A percentile compares a stretch with the other conserved stretches of the same genome.
phyloP scores from a whole-genome alignment of 768 basidiomycete genomes.

The Russula griseocarnosa region DNA sequence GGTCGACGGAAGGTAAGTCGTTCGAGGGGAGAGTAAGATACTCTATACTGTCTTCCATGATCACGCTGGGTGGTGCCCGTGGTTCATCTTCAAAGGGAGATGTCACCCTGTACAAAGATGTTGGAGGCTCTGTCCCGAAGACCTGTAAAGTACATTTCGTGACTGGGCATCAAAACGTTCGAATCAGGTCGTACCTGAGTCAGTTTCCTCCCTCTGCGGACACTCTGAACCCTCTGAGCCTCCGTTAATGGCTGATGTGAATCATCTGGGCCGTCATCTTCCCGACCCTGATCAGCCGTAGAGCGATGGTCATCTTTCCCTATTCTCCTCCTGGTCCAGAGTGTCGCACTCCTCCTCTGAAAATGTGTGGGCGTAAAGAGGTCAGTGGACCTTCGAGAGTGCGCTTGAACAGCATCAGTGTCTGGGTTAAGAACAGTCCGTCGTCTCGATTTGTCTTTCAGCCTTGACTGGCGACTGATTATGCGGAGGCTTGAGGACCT shows the following conservation, averaged over 20 bases:
- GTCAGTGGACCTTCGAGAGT: not conserved
- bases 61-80: not conserved
- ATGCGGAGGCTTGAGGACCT: constrained; percentile 9
- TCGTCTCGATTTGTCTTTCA: constrained; percentile 15
- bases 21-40: constrained; percentile 21
- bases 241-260: constrained; percentile 30
- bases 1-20: constrained; percentile 4
- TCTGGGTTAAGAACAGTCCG: constrained; percentile 8
- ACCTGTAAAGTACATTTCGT: constrained; percentile 35
- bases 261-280: constrained; percentile 5
- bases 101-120: constrained; percentile 40
- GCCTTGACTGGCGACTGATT: not conserved
- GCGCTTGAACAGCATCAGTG: not conserved
- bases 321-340: constrained; percentile 30
- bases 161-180: not conserved
- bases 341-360: constrained; percentile 35
- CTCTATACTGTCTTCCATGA: constrained; percentile 30
- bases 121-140: constrained; percentile 49
- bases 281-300: not conserved
- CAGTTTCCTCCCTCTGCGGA: constrained; percentile 50
- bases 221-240: constrained; percentile 39
- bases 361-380: not conserved
- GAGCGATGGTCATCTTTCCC: constrained; percentile 2
- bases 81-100: constrained; percentile 28
- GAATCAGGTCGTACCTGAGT: constrained; percentile 40